Base-by-base conservation (phyloP, 257 asterid genomes). In the Agastache rugosa region DNA sequence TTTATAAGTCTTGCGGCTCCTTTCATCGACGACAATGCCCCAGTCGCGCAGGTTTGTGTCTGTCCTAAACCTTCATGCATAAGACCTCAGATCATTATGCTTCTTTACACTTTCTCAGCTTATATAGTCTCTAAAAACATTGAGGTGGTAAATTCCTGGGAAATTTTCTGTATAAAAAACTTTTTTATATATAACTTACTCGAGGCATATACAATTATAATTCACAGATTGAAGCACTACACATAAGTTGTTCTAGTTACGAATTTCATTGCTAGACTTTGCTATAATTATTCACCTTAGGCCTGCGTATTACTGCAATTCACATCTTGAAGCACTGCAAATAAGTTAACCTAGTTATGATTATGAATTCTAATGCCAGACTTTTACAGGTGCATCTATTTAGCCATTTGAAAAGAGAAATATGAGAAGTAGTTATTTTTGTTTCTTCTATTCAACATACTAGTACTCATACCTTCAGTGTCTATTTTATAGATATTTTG, bases 1-100 rank as follows among this genome's bases (percentile, higher is more conserved):
- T 94, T 95, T 73, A 88, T 90, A 71, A 92, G 97, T 86, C 98
- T 95, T 75, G 98, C 98, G 16, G 96, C 99, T 86, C 99, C 98
- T 44, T 95, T 92, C 87, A 92, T 95, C 51, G 99, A 95, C 65
- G 99, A 95, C 83, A 95, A 89, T 83, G 98, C 99, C 82, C 99
- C 98, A 47, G 85, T 70, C 62, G 71, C 90, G 70, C 96, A 88
- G 99, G 99, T 92, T 70, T 78, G 79, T 66, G 51, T 74, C 20
- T 58, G 22, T 54, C 42, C 45, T 41, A 20, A 67, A 68, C 12
- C 59, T n/a, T 62, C 55, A 27, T 63, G 34, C 77, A 42, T 48
- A 12, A 56, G 59, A 53, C 69, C 19, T 67, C 61, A 15, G 37
- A 68, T 50, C 31, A 63, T 64, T 59, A 44, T 71, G 42, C 50